phyloP scores from a whole-genome alignment of 805 yeast genomes.

The Metschnikowia sp. region DNA sequence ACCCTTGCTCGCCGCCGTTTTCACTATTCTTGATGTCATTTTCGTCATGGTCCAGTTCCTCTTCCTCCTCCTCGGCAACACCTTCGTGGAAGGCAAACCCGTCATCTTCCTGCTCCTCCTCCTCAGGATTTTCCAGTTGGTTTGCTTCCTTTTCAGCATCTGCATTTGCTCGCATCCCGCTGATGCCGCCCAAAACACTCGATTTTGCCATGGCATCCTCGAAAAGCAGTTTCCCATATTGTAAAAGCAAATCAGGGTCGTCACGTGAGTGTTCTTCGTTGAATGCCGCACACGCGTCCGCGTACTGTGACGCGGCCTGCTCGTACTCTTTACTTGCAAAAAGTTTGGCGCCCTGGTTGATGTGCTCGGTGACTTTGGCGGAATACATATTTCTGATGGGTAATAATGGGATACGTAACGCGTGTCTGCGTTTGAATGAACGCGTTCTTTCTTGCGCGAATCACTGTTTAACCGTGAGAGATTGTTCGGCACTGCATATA shows the following conservation, averaged over 20 bases:
- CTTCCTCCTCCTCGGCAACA: conserved; percentile 15
- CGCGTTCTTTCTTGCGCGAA: too few relatives aligned
- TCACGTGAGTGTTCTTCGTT: conserved; percentile 50
- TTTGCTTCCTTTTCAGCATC: not conserved
- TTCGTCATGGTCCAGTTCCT: conserved; percentile 10
- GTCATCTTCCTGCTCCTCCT: conserved; percentile 12
- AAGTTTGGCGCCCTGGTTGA: conserved; percentile 60
- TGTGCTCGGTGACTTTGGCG: conserved; percentile 9
- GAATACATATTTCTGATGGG: conserved; percentile 11
- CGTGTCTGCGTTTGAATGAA: too few relatives aligned
- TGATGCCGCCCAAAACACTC: conserved; percentile 61
- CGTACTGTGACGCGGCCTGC: conserved; percentile 64
- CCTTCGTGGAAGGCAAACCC: conserved; percentile 12
- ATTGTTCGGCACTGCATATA: too few relatives aligned
- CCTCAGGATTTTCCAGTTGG: conserved; percentile 9
- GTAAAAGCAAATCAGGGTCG: conserved; percentile 69
- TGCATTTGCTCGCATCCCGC: not conserved
- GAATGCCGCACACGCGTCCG: conserved; percentile 64
- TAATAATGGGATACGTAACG: too few relatives aligned
- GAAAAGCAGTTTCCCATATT: conserved; percentile 79
- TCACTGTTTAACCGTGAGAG: too few relatives aligned
- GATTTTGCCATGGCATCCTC: conserved; percentile 71
- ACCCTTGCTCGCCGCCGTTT: conserved; percentile 10
- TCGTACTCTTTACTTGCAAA: conserved; percentile 66
- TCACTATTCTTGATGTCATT: conserved; percentile 3